Base-by-base conservation (phyloP, 2,329 filamentous ascomycete species). In the Fusarium xyrophilum region DNA sequence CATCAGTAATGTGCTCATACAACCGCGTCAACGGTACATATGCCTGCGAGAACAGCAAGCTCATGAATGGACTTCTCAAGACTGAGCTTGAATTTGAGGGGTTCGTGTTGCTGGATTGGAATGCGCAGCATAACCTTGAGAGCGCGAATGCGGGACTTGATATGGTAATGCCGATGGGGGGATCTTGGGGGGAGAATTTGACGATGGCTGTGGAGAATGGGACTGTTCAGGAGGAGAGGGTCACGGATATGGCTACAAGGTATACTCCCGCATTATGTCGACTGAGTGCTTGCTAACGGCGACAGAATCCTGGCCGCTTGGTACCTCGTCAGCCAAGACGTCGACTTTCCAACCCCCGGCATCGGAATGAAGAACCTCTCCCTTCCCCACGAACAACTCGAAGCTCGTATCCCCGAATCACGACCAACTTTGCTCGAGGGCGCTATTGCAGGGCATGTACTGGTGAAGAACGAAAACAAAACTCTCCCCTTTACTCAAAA, bases 221-320 rank as follows among this genome's bases (percentile, higher is more conserved):
- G 7, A 92, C 90, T 1, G 82, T 96, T 12, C 86, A 86, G 1
- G 87, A 90, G 69, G 88, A 85, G 75, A 85, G 93, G 28, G 75
- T 96, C 3, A 89, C 91, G 56, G 93, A 97, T 76, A 95, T 95
- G 88, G 91, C 87, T 1, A 90, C 89, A 13, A 88, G 93, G 33
- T 35, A 9, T 33, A 15, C 4, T 2, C 9, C 4, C 15, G 4
- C 32, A 8, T 9, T 28, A 11, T 28, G 28, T 28, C 11, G 1
- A 2, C 3, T 5, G 9, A 4, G 7, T 5, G 6, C 72, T 39
- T 25, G 67, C 54, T 67, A 3, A 69, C 0, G 0, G 0, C 1
- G n/a, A 0, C 8, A 70, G 67, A 28, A 70, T 70, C 1, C 13
- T 70, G 3, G 67, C 67, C 2, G 67, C 67, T 3, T 70, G 67